A percentile compares a stretch with the other conserved stretches of the same genome.
Evolutionary conservation across 73 alveolate genomes (phyloP).

Genomic region (Tetrahymena malaccensis): DNA sequence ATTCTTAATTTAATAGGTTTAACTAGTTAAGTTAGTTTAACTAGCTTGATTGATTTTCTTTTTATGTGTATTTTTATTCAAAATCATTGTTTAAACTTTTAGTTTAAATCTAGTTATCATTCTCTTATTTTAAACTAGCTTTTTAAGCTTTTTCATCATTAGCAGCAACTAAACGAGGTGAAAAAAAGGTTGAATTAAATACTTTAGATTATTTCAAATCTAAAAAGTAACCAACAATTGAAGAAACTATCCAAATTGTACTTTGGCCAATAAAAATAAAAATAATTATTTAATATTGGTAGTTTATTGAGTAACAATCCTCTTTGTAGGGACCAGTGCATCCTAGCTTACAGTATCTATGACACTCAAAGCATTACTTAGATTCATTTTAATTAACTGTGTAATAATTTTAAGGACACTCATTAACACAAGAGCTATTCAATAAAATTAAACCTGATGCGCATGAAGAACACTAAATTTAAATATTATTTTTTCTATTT

Average conservation of each 20-base stretch:
- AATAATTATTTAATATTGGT: not conserved
- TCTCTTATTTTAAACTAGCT: too few relatives aligned
- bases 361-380: not conserved
- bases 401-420: not conserved
- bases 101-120: too few relatives aligned
- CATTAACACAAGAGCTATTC: not conserved
- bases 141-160: not conserved
- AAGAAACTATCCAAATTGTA: not conserved
- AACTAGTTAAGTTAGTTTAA: too few relatives aligned
- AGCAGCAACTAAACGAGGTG: not conserved
- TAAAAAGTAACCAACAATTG: not conserved
- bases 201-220: not conserved
- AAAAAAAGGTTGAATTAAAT: too few relatives aligned
- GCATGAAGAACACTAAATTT: not conserved
- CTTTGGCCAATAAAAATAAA: not conserved
- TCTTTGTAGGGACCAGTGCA: not conserved
- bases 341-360: not conserved
- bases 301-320: not conserved
- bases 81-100: not conserved
- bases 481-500: too few relatives aligned
- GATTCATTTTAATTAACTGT: not conserved
- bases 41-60: too few relatives aligned
- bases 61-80: too few relatives aligned
- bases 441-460: not conserved
- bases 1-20: too few relatives aligned